These are phyloP conservation scores for Monosiga brevicollis DNA, from an alignment of 78 protist species.

Conservation along the genomic window DNA sequence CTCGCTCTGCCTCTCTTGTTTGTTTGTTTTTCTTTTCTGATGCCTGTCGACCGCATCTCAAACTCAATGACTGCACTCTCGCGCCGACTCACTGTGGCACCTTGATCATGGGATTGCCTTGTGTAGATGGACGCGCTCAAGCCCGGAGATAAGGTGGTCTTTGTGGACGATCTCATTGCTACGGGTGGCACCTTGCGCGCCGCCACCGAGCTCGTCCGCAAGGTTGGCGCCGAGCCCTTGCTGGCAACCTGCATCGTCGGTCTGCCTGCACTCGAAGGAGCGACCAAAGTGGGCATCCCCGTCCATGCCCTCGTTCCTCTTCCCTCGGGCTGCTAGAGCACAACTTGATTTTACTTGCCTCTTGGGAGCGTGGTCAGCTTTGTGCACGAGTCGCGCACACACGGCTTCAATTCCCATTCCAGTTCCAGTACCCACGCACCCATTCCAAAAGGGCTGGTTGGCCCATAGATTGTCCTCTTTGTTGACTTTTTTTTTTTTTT, in stretches of 20 bases:
- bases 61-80: no score
- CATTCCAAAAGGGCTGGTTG: no score
- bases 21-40: no score
- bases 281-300: background rate
- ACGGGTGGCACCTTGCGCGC: conserved; percentile 28
- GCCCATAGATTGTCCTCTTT: no score
- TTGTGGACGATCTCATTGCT: conserved; percentile 46
- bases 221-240: background rate
- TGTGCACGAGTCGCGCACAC: no score
- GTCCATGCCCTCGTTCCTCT: background rate
- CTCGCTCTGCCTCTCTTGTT: no score
- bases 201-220: background rate
- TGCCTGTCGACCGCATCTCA: no score
- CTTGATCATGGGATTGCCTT: background rate
- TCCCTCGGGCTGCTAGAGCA: background rate
- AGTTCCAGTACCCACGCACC: no score
- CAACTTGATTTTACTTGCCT: no score
- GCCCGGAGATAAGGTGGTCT: conserved; percentile 16
- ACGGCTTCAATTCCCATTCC: no score
- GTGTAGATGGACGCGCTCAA: background rate
- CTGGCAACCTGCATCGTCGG: background rate
- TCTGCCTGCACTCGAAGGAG: background rate
- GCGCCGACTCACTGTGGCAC: background rate
- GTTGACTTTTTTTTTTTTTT: no score
- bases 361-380: no score